Conservation (phyloP, 176 grass and related monocot genomes). For the Triticum monococcum region DNA sequence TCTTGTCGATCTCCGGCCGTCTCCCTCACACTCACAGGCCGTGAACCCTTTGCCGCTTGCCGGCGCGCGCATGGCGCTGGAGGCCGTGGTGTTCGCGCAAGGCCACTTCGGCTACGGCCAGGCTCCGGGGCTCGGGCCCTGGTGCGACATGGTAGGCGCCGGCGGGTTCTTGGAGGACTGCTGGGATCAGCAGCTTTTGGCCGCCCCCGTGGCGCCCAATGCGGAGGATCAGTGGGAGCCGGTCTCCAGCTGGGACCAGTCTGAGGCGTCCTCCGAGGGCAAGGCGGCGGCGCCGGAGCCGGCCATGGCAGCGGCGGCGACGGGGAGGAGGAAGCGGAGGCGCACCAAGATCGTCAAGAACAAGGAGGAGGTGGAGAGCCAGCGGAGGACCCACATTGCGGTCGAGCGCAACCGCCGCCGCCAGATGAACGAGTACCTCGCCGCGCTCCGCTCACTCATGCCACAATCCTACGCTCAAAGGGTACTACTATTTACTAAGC, state of each 20-base stretch:
- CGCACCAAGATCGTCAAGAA: conserved; percentile 80
- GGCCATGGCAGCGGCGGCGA: background rate
- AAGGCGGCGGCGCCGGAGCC: background rate
- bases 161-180: conserved; percentile 10
- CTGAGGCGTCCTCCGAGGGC: conserved; percentile 32
- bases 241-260: conserved; percentile 34
- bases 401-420: conserved; percentile 95
- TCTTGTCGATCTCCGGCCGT: background rate
- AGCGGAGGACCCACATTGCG: conserved; percentile 98
- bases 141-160: conserved; percentile 27
- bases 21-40: too few species aligned
- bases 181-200: conserved; percentile 38
- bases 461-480: conserved; percentile 84
- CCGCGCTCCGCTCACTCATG: conserved; percentile 90
- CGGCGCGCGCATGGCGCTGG: conserved; percentile 62
- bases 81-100: conserved; percentile 79
- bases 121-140: conserved; percentile 30
- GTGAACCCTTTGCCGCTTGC: background rate
- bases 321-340: conserved; percentile 64
- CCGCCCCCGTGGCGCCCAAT: conserved; percentile 7
- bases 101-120: conserved; percentile 50
- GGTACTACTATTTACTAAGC: conserved; percentile 29
- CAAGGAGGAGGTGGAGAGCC: conserved; percentile 94
- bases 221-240: conserved; percentile 58
- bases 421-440: conserved; percentile 99